These are phyloP conservation scores for Penicillium sp. DNA, from an alignment of 2,329 filamentous ascomycete genomes.

Conservation along the genomic window DNA sequence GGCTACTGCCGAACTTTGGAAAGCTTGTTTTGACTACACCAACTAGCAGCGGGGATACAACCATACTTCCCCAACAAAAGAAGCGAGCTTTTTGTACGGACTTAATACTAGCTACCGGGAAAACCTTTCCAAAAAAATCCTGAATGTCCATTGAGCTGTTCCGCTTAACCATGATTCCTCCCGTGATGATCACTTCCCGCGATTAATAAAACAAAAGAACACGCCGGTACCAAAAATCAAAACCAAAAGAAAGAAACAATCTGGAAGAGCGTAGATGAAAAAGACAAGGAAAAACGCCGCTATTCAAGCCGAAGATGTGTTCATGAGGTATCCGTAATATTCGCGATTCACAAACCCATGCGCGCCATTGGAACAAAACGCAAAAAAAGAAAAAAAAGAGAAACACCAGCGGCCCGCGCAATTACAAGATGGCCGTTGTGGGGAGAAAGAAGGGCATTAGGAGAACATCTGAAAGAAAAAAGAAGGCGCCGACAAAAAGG, in stretches of 20 bases:
- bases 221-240: background rate
- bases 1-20: background rate
- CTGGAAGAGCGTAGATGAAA: background rate
- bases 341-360: constrained; percentile 8
- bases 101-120: background rate
- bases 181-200: background rate
- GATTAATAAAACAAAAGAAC: background rate
- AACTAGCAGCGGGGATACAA: background rate
- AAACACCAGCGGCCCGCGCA: background rate
- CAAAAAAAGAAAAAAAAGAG: background rate
- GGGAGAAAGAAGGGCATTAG: background rate
- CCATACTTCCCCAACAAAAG: background rate
- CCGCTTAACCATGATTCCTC: background rate
- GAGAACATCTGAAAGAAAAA: background rate
- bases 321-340: constrained; percentile 11
- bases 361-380: background rate
- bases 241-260: background rate
- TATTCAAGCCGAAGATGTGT: background rate
- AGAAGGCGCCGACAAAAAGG: background rate
- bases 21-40: background rate
- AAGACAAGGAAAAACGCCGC: constrained; percentile 9
- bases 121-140: background rate
- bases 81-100: background rate
- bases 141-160: background rate
- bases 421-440: constrained; percentile 11